Base-by-base conservation (phyloP, 2,329 filamentous ascomycete genomes). In the Arthroderma uncinatum region DNA sequence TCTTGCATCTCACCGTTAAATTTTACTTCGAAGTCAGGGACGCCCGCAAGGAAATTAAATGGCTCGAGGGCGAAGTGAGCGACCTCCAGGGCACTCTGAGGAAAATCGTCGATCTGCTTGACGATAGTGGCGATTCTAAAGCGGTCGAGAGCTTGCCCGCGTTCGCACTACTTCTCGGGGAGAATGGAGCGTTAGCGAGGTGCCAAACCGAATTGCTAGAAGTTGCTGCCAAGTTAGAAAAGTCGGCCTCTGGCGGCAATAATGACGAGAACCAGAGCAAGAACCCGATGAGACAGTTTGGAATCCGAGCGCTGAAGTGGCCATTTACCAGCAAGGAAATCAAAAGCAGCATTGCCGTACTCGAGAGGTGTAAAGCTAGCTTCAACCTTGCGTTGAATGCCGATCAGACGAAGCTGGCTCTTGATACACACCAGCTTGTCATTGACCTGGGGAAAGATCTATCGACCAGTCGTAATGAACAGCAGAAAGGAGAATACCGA, bases 251-350 rank as follows among this genome's bases (percentile, higher is more conserved):
- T n/a, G 42, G 42, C 23, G 21, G 10, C 12, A n/a, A 21, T n/a
- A 30, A 21, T 21, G 42, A 48, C 3, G 23, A 14, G 8, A n/a
- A 14, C 10, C 23, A 48, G 21, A 48, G 23, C 10, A 48, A 57
- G 33, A 62, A 52, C 14, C 53, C 44, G 39, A 65, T 65, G 63
- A 65, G 58, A 1, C 64, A 57, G 57, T 34, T 64, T 36, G 64
- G 62, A 47, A 19, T 66, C 23, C 63, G 66, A 56, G 62, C 65
- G 16, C 59, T 68, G 16, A 68, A 65, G 40, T 70, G 67, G 66
- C 66, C 67, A 2, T 59, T 70, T 34, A 62, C 65, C 34, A 62
- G 62, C 34, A 39, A 48, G 16, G 64, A 68, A 37, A 59, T 70
- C 7, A 63, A 65, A 5, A 48, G 60, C 5, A 23, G 60, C 19